phyloP scores from a whole-genome alignment of 1,139 yeast genomes.

The Hyphopichia fennica region DNA sequence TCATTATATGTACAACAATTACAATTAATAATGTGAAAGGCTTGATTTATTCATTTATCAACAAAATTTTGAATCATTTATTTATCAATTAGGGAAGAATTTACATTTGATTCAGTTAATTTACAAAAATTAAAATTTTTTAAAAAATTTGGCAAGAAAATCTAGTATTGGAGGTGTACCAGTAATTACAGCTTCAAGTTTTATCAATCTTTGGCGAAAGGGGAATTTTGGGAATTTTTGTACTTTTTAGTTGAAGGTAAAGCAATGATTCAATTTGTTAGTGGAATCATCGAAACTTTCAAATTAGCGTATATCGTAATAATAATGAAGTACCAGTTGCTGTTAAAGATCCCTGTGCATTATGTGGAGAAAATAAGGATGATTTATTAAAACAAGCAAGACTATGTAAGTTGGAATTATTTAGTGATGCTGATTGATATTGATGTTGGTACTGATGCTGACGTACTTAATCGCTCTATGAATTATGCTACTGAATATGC shows the following conservation, averaged over 20 bases:
- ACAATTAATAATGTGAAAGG: conserved; percentile 42
- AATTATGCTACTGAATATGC: too few relatives aligned
- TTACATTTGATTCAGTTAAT: conserved; percentile 37
- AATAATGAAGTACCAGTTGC: conserved; percentile 60
- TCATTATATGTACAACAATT: conserved; percentile 16
- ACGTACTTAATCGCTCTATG: too few relatives aligned
- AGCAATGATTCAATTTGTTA: conserved; percentile 82
- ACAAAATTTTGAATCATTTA: conserved; percentile 43
- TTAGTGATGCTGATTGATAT: too few relatives aligned
- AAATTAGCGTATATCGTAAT: conserved; percentile 27
- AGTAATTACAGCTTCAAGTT: conserved; percentile 28
- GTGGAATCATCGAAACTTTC: conserved; percentile 77
- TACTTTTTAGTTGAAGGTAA: conserved; percentile 78
- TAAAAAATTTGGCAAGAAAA: conserved; percentile 64
- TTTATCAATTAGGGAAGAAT: conserved; percentile 33
- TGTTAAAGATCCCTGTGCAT: conserved; percentile 67
- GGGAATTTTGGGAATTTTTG: conserved; percentile 61
- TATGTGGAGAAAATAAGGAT: conserved; percentile 77
- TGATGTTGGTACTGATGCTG: too few relatives aligned
- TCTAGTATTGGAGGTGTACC: conserved; percentile 46
- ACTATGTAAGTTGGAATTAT: conserved; percentile 61
- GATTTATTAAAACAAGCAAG: conserved; percentile 76
- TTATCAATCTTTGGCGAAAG: conserved; percentile 47
- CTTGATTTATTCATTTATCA: conserved; percentile 52
- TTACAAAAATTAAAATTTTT: conserved; percentile 62